These are phyloP conservation scores for Xanthoparmelia taractica DNA, from an alignment of 495 filamentous ascomycete genomes.

Conservation along the genomic window DNA sequence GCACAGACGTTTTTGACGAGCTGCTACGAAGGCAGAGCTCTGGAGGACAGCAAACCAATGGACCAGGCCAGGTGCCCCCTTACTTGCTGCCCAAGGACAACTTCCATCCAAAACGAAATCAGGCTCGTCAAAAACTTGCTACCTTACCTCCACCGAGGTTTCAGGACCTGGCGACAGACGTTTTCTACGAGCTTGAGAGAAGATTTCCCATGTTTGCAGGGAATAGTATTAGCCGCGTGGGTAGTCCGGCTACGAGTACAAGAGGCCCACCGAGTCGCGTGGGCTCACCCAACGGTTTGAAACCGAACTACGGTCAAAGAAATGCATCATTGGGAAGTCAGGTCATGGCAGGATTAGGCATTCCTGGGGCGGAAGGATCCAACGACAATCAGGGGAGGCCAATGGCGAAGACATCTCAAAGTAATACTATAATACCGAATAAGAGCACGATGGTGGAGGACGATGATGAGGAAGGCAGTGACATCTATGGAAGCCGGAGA, in stretches of 20 bases:
- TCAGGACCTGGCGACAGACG: conserved; percentile 86
- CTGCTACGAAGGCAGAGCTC: conserved; percentile 74
- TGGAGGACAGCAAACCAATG: conserved; percentile 37
- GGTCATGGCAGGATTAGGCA: conserved; percentile 28
- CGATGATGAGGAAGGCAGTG: conserved; percentile 58
- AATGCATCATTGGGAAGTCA: conserved; percentile 40
- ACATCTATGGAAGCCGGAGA: conserved; percentile 60
- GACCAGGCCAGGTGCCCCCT: conserved; percentile 43
- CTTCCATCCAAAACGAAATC: conserved; percentile 95
- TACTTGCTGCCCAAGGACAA: conserved; percentile 73
- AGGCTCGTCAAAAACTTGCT: conserved; percentile 86
- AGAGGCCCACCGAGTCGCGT: conserved; percentile 44
- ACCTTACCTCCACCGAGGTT: conserved; percentile 79
- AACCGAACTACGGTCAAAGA: conserved; percentile 31
- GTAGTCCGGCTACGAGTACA: conserved; percentile 57
- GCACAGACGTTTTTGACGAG: conserved; percentile 96
- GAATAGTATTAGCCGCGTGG: conserved; percentile 56
- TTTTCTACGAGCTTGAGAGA: conserved; percentile 87
- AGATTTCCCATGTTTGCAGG: conserved; percentile 75
- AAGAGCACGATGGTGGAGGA: conserved; percentile 98
- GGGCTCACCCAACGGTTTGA: conserved; percentile 47
- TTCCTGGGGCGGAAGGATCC: conserved; percentile 38
- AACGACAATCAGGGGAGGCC: conserved; percentile 51
- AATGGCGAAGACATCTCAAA: conserved; percentile 83
- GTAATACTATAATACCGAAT: conserved; percentile 91